Evolutionary conservation across 2,329 filamentous ascomycete genomes (phyloP), one percentile per base, ranked within the genome.

Genomic region (Periconia sp.): DNA sequence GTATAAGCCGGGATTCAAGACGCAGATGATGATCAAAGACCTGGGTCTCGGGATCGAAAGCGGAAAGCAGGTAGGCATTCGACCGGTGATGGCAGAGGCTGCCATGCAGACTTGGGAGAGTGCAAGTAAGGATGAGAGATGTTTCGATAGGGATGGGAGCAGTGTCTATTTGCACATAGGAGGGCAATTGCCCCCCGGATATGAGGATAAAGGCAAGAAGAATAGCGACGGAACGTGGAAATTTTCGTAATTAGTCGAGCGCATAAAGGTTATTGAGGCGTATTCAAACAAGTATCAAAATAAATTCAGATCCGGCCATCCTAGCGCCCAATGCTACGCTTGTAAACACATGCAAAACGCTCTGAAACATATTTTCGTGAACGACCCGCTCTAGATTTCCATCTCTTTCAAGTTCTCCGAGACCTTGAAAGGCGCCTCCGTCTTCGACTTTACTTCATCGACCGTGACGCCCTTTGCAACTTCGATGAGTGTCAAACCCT

Each of bases 381-480:
- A 12, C 4, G 36, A 9, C 4, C 12, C 21, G 11, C 4, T n/a
- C 40, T 46, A 68, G 9, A 69, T 50, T 10, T 50, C 40, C 89
- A 94, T 94, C 31, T 87, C 83, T 78, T 90, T 90, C 57, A 95
- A 68, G 54, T 90, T 82, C 32, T 92, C 84, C 1, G 88, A 82
- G 17, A 95, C 88, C 56, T 78, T 82, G 76, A 95, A 95, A 0
- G 87, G 85, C 15, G 91, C 90, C 61, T 90, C 90, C 0, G 91
- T 95, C 82, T 95, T 95, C 63, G 80, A 79, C 79, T 85, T 87
- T 61, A 95, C 82, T 76, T 95, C 91, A 7, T 95, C 90, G 5
- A 95, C 88, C 0, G 87, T 92, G 5, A 95, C 88, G 21, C 89
- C 89, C 50, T 94, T 88, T 2, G 90, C 90, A 62, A 94, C 82